Base-by-base conservation (phyloP, 2,329 filamentous ascomycete genomes). In the Aspergillus versicolor region DNA sequence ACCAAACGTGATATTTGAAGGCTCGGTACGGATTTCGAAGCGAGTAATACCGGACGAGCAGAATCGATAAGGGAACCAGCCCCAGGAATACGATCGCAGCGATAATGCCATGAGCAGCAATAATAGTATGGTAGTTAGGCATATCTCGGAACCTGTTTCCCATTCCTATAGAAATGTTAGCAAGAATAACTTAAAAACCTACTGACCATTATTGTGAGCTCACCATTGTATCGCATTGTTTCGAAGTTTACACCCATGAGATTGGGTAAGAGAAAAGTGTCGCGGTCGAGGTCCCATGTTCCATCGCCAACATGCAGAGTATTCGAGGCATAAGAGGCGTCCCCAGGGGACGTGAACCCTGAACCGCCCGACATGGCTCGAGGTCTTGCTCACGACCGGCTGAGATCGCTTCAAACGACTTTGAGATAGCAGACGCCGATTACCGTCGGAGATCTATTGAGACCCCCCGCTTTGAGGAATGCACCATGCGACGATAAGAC, bases 141-240 rank as follows among this genome's bases (percentile, higher is more conserved):
- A 86, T 79, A 56, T 82, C 79, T 61, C 79, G 78, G 69, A 88
- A 88, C 56, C 85, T 81, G 67, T 87, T 88, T 47, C 84, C 85
- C 85, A 88, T 88, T 61, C 85, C 84, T 86, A 49, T 45, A 58
- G 27, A 48, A 59, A 64, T 44, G n/a, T 67, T 62, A 58, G 37
- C 32, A 49, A 32, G 45, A 12, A 19, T 6, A 34, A 34, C 6
- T 4, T 37, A 42, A 42, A 42, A 44, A 44, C 27, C 21, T 43
- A 19, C 32, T 13, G 17, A 30, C 9, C n/a, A 9, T 27, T 3
- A 8, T 41, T 34, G 40, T 38, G 12, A 67, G 27, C 75, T 62
- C 67, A 86, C 84, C 85, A 77, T 88, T 88, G 73, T 87, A 87
- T 70, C 79, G 82, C 80, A 85, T 88, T 4, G 85, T 88, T 48